Conservation (phyloP, 768 basidiomycete genomes). For the Infundibulicybe gibba region DNA sequence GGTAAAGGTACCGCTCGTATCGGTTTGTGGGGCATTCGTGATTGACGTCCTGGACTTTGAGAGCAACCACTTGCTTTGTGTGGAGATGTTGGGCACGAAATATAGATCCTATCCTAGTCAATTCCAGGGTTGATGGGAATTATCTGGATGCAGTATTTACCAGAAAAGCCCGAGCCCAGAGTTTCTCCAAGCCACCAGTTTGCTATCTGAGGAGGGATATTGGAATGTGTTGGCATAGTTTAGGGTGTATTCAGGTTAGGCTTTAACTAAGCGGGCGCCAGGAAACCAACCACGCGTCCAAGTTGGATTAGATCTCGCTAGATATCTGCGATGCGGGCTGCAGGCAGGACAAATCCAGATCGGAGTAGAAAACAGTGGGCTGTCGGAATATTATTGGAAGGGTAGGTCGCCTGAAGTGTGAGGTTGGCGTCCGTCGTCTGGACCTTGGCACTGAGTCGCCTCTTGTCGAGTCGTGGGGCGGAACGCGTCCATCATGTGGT, state of each 20-base stretch:
- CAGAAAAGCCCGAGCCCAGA: conserved; percentile 74
- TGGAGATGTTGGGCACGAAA: conserved; percentile 59
- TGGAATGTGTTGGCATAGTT: conserved; percentile 1
- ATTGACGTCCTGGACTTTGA: conserved; percentile 68
- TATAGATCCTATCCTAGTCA: conserved; percentile 53
- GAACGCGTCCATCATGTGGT: too few species aligned
- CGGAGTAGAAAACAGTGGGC: too few species aligned
- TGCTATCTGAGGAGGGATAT: conserved; percentile 39
- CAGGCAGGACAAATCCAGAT: too few species aligned
- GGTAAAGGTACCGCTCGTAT: conserved; percentile 69
- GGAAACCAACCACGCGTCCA: background rate
- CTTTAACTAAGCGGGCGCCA: background rate
- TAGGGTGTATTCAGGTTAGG: background rate
- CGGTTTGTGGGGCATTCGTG: conserved; percentile 76
- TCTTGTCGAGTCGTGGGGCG: too few species aligned
- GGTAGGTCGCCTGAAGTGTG: too few species aligned
- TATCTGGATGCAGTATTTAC: conserved; percentile 27
- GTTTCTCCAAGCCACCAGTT: conserved; percentile 59
- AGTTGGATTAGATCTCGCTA: too few species aligned
- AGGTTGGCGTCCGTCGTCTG: too few species aligned
- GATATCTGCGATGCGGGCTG: too few species aligned
- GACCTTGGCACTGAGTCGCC: too few species aligned
- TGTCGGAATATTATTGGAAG: too few species aligned
- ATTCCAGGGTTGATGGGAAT: conserved; percentile 1
- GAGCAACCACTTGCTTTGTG: conserved; percentile 57